A percentile compares a stretch with the other conserved stretches of the same genome.
These are phyloP conservation scores for Beauveria bassiana DNA, from an alignment of 2,329 filamentous ascomycete species.

Conservation along the genomic window DNA sequence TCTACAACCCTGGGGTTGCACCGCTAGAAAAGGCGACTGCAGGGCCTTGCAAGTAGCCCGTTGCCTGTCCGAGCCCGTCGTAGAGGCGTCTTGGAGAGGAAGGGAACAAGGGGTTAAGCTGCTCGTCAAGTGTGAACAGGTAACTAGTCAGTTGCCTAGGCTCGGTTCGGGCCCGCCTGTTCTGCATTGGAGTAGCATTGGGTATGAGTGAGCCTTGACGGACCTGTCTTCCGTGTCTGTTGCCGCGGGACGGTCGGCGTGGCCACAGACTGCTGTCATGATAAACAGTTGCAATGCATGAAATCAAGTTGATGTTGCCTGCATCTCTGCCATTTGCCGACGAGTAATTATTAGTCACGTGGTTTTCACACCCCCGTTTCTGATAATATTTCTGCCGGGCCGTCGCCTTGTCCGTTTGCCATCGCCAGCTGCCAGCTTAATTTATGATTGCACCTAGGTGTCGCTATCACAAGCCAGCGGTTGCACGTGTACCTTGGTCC, in stretches of 20 bases:
- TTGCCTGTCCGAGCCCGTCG: not conserved
- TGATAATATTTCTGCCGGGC: not conserved
- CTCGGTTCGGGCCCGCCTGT: constrained; percentile 18
- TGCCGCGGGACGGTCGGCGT: too few relatives aligned
- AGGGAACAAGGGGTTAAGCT: not conserved
- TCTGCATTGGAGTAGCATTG: constrained; percentile 32
- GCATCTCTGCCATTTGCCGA: not conserved
- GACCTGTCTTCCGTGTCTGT: not conserved
- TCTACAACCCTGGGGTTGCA: not conserved
- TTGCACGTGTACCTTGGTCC: not conserved
- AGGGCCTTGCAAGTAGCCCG: not conserved
- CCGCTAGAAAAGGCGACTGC: not conserved
- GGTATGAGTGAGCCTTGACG: not conserved
- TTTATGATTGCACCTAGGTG: not conserved
- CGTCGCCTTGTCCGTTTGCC: not conserved
- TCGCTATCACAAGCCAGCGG: constrained; percentile 1
- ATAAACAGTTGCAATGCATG: not conserved
- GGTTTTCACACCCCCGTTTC: not conserved
- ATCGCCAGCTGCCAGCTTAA: not conserved
- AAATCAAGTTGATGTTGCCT: not conserved
- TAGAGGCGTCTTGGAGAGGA: not conserved
- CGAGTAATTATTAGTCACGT: not conserved
- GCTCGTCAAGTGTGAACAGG: not conserved
- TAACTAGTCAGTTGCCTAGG: constrained; percentile 4
- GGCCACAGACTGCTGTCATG: too few relatives aligned